Percentiles rank a stretch among this genome's conserved stretches.
phyloP scores from a whole-genome alignment of 164 flowering plant species.

The Litsea cubeba region DNA sequence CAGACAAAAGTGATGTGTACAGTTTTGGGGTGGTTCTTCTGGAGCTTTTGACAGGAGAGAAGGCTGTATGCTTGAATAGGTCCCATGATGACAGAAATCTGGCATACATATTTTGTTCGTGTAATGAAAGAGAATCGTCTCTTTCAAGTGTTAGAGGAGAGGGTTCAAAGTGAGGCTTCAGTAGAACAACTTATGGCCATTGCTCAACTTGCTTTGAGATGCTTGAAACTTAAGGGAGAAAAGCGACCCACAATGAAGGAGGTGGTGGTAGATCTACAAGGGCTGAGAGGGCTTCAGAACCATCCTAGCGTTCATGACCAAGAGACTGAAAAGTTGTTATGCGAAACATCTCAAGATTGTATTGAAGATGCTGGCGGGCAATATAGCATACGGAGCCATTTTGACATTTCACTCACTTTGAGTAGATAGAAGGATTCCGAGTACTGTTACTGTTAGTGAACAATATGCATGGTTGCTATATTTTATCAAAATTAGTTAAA shows the following conservation, averaged over 20 bases:
- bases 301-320: too few species aligned
- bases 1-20: slow-evolving; percentile 43
- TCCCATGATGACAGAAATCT: background rate
- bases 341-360: too few species aligned
- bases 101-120: slow-evolving; percentile 2
- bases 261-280: slow-evolving; percentile 10
- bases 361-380: too few species aligned
- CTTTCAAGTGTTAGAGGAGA: slow-evolving; percentile 18
- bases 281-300: background rate
- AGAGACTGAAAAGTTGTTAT: too few species aligned
- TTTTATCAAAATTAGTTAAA: too few species aligned
- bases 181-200: background rate
- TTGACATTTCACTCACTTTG: too few species aligned
- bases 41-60: slow-evolving; percentile 30
- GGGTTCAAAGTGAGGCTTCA: background rate
- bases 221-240: slow-evolving; percentile 9
- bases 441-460: too few species aligned
- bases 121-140: slow-evolving; percentile 16
- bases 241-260: slow-evolving; percentile 19
- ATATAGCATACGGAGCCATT: too few species aligned
- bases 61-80: slow-evolving; percentile 10
- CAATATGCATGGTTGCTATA: too few species aligned
- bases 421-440: too few species aligned
- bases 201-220: slow-evolving; percentile 7
- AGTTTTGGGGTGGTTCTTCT: slow-evolving; percentile 39